Percentiles rank a stretch among this genome's conserved stretches.
phyloP scores from a whole-genome alignment of 176 grass and related monocot genomes.

The maize (Zea mays) region DNA sequence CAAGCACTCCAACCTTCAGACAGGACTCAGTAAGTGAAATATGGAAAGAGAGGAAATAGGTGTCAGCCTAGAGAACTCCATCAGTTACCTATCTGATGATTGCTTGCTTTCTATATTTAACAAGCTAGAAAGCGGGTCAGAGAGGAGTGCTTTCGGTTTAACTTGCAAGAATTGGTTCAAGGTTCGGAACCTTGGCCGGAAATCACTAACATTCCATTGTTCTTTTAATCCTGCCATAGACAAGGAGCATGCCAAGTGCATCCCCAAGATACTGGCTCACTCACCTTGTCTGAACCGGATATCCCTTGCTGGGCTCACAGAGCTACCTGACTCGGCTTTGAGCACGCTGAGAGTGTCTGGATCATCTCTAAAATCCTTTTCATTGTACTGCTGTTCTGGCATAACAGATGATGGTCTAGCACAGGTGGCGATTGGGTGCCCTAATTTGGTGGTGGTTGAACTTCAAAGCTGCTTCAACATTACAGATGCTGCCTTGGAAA shows the following conservation, averaged over 20 bases:
- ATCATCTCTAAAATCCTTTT: conserved; percentile 63
- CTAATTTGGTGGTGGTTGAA: conserved; percentile 76
- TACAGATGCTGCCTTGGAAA: conserved; percentile 69
- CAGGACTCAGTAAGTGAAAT: conserved; percentile 35
- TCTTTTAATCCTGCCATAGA: conserved; percentile 66
- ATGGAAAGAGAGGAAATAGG: conserved; percentile 47
- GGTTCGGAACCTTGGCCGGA: conserved; percentile 69
- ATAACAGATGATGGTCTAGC: conserved; percentile 69
- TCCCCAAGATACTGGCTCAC: conserved; percentile 59
- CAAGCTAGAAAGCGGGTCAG: conserved; percentile 54
- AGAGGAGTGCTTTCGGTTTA: conserved; percentile 78
- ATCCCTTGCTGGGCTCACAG: conserved; percentile 58
- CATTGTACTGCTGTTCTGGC: conserved; percentile 75
- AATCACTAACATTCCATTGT: conserved; percentile 62
- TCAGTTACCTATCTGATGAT: conserved; percentile 58
- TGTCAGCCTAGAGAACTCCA: conserved; percentile 31
- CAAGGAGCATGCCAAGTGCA: conserved; percentile 51
- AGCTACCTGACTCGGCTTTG: conserved; percentile 67
- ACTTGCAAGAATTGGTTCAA: conserved; percentile 81
- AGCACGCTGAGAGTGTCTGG: conserved; percentile 45
- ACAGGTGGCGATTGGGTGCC: conserved; percentile 53
- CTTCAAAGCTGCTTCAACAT: conserved; percentile 70
- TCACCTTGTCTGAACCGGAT: conserved; percentile 59
- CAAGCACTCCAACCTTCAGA: conserved; percentile 56
- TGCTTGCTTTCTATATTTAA: conserved; percentile 72